phyloP scores from a whole-genome alignment of 2,329 filamentous ascomycete genomes.

The Gnomoniopsis smithogilvyi region DNA sequence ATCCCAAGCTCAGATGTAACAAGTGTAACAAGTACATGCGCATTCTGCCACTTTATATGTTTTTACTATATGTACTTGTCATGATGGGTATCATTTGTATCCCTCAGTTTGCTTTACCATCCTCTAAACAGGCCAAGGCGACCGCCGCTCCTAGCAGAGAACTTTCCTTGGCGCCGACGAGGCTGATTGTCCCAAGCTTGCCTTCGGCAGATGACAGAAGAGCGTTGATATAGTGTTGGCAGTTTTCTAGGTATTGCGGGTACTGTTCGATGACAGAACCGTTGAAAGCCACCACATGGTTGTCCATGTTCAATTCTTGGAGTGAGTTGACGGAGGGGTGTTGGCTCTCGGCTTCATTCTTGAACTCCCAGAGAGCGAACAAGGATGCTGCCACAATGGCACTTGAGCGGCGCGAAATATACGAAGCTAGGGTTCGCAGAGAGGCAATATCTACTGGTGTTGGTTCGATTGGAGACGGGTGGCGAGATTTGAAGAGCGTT shows the following conservation, averaged over 20 bases:
- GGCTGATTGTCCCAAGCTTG: conserved; percentile 44
- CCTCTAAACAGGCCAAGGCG: conserved; percentile 50
- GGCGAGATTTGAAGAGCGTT: conserved; percentile 45
- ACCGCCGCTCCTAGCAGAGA: conserved; percentile 74
- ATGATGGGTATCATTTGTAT: neutral
- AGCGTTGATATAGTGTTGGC: conserved; percentile 61
- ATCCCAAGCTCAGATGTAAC: neutral
- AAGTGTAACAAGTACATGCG: too few species aligned
- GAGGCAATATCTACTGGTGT: conserved; percentile 46
- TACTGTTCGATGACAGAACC: conserved; percentile 79
- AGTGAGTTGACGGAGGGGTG: conserved; percentile 1
- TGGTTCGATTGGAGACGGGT: conserved; percentile 42
- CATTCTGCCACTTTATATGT: neutral
- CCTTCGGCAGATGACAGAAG: conserved; percentile 44
- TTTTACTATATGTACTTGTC: neutral
- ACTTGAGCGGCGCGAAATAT: conserved; percentile 56
- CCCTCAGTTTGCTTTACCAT: conserved; percentile 20
- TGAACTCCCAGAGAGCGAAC: conserved; percentile 56
- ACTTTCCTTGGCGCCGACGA: conserved; percentile 70
- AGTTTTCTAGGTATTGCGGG: conserved; percentile 59
- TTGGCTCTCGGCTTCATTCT: conserved; percentile 50
- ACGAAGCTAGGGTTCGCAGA: conserved; percentile 50
- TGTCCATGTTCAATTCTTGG: conserved; percentile 33
- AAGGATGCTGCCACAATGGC: conserved; percentile 58
- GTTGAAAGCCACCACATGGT: conserved; percentile 70